Percentiles rank a stretch among this genome's conserved stretches.
These are phyloP conservation scores for Vicia faba DNA, from an alignment of 306 rosid genomes.

Conservation along the genomic window DNA sequence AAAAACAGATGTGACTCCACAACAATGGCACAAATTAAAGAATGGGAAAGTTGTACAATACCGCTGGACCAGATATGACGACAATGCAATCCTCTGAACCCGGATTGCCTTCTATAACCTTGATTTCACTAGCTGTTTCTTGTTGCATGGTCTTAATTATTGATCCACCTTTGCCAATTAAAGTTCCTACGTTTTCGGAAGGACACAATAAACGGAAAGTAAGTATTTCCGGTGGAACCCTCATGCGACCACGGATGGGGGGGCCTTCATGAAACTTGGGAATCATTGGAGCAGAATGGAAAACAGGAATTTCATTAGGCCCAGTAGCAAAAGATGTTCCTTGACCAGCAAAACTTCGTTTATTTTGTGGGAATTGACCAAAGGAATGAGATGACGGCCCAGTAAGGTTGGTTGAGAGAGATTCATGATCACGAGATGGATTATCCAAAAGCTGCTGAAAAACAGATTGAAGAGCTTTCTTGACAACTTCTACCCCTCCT, in stretches of 20 bases:
- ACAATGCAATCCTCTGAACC: constrained; percentile 76
- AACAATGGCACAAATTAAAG: constrained; percentile 27
- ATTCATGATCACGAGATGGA: constrained; percentile 60
- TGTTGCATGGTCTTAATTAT: constrained; percentile 66
- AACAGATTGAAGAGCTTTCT: constrained; percentile 80
- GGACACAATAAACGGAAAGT: constrained; percentile 80
- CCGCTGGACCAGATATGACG: constrained; percentile 83
- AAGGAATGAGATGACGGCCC: constrained; percentile 62
- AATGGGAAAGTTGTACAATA: constrained; percentile 46
- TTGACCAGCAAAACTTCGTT: constrained; percentile 50
- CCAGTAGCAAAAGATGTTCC: constrained; percentile 54
- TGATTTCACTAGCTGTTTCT: constrained; percentile 88
- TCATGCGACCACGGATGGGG: constrained; percentile 60
- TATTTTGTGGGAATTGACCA: constrained; percentile 48
- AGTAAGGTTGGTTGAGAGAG: constrained; percentile 39
- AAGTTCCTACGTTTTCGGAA: constrained; percentile 74
- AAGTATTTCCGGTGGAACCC: constrained; percentile 63
- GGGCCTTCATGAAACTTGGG: constrained; percentile 69
- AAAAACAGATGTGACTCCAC: constrained; percentile 26
- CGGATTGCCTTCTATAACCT: constrained; percentile 63
- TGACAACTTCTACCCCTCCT: constrained; percentile 73
- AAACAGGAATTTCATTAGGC: constrained; percentile 52
- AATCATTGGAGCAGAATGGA: constrained; percentile 52
- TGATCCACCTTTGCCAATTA: constrained; percentile 93
- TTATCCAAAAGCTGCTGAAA: constrained; percentile 73